phyloP scores from a whole-genome alignment of 768 basidiomycete species.

The Boletus rubescentipes region DNA sequence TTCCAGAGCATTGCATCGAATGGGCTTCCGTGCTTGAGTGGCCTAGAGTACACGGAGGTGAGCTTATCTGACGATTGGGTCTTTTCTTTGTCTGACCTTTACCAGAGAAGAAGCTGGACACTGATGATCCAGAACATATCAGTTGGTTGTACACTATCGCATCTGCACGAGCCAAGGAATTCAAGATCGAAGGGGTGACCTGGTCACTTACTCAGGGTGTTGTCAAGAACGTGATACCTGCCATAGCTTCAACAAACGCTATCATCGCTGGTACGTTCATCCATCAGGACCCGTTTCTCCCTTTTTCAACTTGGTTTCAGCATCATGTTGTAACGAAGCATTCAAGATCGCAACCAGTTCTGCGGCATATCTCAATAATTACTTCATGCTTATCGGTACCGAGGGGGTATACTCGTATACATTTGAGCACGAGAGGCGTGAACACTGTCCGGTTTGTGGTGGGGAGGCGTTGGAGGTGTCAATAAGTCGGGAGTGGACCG shows the following conservation, averaged over 20 bases:
- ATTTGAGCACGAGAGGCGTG: slow-evolving; percentile 90
- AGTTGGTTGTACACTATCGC: slow-evolving; percentile 88
- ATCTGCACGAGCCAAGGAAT: slow-evolving; percentile 80
- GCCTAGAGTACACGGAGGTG: slow-evolving; percentile 91
- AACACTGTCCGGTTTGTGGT: slow-evolving; percentile 96
- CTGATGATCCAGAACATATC: slow-evolving; percentile 96
- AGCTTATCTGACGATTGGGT: slow-evolving; percentile 6
- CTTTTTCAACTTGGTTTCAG: slow-evolving; percentile 37
- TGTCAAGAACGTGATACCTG: slow-evolving; percentile 99
- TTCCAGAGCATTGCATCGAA: slow-evolving; percentile 99
- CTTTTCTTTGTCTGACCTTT: slow-evolving; percentile 1
- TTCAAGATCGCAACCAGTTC: slow-evolving; percentile 98
- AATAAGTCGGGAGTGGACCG: slow-evolving; percentile 69
- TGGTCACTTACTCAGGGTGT: slow-evolving; percentile 98
- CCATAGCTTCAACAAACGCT: slow-evolving; percentile 97
- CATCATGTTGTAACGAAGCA: slow-evolving; percentile 97
- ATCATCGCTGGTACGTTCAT: slow-evolving; percentile 81
- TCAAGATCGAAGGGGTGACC: slow-evolving; percentile 97
- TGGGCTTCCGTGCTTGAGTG: slow-evolving; percentile 99
- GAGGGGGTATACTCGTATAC: slow-evolving; percentile 97
- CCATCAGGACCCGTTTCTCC: neutral
- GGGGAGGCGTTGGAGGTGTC: slow-evolving; percentile 79
- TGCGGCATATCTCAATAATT: slow-evolving; percentile 93
- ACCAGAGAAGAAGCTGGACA: slow-evolving; percentile 89
- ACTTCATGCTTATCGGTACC: slow-evolving; percentile 98